Conservation (phyloP, 2,329 filamentous ascomycete species). For the Monilinia laxa region DNA sequence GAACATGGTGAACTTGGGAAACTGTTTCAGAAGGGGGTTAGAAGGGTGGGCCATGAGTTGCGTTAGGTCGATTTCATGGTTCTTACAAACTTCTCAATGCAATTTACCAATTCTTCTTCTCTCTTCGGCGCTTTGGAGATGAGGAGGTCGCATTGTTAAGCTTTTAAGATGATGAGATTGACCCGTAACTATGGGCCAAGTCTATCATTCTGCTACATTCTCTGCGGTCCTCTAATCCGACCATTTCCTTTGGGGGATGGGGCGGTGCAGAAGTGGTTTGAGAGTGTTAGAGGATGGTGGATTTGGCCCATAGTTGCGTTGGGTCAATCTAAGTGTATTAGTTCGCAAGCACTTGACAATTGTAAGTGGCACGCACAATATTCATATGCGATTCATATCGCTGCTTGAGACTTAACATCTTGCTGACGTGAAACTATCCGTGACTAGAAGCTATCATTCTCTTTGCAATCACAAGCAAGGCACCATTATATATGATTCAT, state of each 20-base stretch:
- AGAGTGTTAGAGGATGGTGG: not conserved
- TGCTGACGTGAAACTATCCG: no score
- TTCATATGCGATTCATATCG: no score
- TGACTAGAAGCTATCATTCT: not conserved
- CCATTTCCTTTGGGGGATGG: not conserved
- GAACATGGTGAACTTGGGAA: not conserved
- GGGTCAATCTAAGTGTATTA: not conserved
- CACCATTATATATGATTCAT: not conserved
- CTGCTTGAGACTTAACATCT: no score
- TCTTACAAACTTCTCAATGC: not conserved
- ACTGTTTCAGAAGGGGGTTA: no score
- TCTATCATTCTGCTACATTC: not conserved
- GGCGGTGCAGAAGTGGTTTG: no score
- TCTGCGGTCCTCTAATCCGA: not conserved
- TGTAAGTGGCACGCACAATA: no score
- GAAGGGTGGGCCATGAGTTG: not conserved
- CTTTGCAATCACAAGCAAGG: not conserved
- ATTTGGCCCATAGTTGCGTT: not conserved
- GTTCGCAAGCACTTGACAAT: not conserved
- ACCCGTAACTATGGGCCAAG: not conserved
- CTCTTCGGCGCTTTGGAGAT: not conserved
- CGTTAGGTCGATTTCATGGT: constrained; percentile 6
- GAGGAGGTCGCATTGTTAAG: not conserved
- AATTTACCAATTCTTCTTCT: not conserved
- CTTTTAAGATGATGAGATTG: no score